Base-by-base conservation (phyloP, 2,329 filamentous ascomycete genomes). In the Colletotrichum aenigma region DNA sequence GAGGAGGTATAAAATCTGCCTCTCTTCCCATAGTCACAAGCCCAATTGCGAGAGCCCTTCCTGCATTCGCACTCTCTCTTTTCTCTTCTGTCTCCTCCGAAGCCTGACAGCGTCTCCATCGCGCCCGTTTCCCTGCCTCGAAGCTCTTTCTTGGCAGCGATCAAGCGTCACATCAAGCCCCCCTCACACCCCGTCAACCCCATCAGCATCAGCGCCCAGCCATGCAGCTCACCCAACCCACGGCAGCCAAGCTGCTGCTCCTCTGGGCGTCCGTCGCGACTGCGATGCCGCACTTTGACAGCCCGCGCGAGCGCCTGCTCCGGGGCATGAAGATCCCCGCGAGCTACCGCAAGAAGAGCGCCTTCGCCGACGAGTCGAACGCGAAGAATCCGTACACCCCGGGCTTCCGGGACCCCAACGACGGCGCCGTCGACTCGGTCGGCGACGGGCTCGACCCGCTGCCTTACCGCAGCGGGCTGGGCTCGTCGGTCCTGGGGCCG, bases 401-500 rank as follows among this genome's bases (percentile, higher is more conserved):
- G 0, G 90, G 85, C 9, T 85, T 91, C 80, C 87, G 86, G 66
- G 92, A 94, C 78, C 91, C 91, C 1, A 89, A 91, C 76, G 93
- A 94, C 82, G 85, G 85, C 72, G 90, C 92, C 58, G 84, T 94
- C 55, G 93, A 95, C 81, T 83, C 91, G 7, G 81, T 93, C 58
- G 90, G 89, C 15, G 86, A 92, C 4, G 85, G 88, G 13, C 85
- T 94, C n/a, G 89, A 94, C 77, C 93, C 93, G 30, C 84, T 93
- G 70, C 93, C 93, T 1, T 92, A 87, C 82, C 88, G 91, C 38
- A 93, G 93, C 80, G 92, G 92, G 28, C 81, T 91, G 28, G 94
- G 94, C 26, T 88, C 92, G 18, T 91, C 89, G 12, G 90, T 95
- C 16, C 85, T 95, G 26, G 94, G 94, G 0, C 94, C 94, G 1